phyloP scores from a whole-genome alignment of 371 early-diverging fungal species.

The Mortierella sp. region DNA sequence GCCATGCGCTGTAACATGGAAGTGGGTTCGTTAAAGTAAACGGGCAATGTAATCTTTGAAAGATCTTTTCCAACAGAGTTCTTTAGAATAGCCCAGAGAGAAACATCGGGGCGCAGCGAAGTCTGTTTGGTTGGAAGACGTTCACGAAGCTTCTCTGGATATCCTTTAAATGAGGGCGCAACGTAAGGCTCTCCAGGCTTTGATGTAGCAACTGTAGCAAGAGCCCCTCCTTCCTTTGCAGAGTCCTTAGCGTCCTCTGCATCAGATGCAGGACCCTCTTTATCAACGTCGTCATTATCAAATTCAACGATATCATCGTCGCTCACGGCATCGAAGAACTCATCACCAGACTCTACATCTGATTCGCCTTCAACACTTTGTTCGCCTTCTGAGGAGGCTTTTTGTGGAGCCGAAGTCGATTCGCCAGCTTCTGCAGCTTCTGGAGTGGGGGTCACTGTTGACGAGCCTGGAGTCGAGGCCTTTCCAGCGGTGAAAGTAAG shows the following conservation, averaged over 20 bases:
- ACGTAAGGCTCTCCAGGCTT: slow-evolving; percentile 41
- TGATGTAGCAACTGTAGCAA: not conserved
- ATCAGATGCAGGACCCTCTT: not conserved
- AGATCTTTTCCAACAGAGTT: slow-evolving; percentile 89
- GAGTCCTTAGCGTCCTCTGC: not conserved
- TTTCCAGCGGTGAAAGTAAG: slow-evolving; percentile 14
- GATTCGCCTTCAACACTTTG: slow-evolving; percentile 60
- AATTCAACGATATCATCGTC: slow-evolving; percentile 56
- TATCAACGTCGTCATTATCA: slow-evolving; percentile 17
- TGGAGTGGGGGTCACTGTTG: not conserved
- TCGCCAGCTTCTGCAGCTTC: not conserved
- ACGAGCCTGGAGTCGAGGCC: slow-evolving; percentile 3
- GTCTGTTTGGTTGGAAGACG: slow-evolving; percentile 66
- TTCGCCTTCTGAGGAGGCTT: not conserved
- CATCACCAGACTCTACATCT: slow-evolving; percentile 77
- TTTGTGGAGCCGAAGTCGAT: not conserved
- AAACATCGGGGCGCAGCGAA: slow-evolving; percentile 61
- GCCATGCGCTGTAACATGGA: slow-evolving; percentile 87
- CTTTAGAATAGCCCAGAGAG: slow-evolving; percentile 82
- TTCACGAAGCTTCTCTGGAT: slow-evolving; percentile 52
- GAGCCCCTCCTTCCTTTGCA: not conserved
- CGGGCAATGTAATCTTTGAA: slow-evolving; percentile 84
- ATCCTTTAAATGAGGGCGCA: slow-evolving; percentile 59
- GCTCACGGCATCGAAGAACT: slow-evolving; percentile 59
- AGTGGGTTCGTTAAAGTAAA: slow-evolving; percentile 89